A percentile compares a stretch with the other conserved stretches of the same genome.
Conservation (phyloP, 2,329 filamentous ascomycete species). For the Cytospora piceae region DNA sequence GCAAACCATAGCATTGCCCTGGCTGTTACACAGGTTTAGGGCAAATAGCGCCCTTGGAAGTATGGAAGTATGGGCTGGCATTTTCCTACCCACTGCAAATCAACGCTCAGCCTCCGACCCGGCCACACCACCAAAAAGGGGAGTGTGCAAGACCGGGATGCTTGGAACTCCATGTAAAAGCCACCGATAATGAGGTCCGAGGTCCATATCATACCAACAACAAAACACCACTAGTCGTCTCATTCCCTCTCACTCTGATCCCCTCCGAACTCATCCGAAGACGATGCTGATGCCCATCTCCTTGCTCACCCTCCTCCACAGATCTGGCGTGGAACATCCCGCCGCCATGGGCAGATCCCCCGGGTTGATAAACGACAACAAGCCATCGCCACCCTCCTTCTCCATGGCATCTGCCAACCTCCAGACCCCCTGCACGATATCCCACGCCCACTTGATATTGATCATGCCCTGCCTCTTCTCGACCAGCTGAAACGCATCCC, state of each 20-base stretch:
- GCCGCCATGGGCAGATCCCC: slow-evolving; percentile 1
- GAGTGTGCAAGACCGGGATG: too few relatives aligned
- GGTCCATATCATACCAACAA: too few relatives aligned
- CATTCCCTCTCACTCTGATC: neutral
- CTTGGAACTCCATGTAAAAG: neutral
- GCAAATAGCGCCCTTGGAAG: too few relatives aligned
- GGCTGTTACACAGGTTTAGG: too few relatives aligned
- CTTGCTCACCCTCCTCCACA: slow-evolving; percentile 61
- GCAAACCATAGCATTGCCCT: too few relatives aligned
- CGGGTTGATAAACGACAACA: neutral
- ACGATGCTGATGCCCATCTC: slow-evolving; percentile 64
- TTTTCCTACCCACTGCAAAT: too few relatives aligned
- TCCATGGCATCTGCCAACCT: slow-evolving; percentile 49
- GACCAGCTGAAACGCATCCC: slow-evolving; percentile 55
- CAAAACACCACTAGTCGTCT: too few relatives aligned
- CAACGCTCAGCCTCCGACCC: too few relatives aligned
- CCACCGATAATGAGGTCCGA: neutral
- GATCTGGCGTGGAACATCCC: slow-evolving; percentile 39
- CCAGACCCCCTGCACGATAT: slow-evolving; percentile 66
- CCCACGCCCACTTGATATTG: slow-evolving; percentile 65
- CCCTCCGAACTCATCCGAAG: slow-evolving; percentile 51
- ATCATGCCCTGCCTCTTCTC: slow-evolving; percentile 65
- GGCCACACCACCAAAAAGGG: too few relatives aligned
- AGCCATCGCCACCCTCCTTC: slow-evolving; percentile 24
- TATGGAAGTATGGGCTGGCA: too few relatives aligned